These are phyloP conservation scores for Blastomyces parvus DNA, from an alignment of 2,329 filamentous ascomycete genomes.

Conservation along the genomic window DNA sequence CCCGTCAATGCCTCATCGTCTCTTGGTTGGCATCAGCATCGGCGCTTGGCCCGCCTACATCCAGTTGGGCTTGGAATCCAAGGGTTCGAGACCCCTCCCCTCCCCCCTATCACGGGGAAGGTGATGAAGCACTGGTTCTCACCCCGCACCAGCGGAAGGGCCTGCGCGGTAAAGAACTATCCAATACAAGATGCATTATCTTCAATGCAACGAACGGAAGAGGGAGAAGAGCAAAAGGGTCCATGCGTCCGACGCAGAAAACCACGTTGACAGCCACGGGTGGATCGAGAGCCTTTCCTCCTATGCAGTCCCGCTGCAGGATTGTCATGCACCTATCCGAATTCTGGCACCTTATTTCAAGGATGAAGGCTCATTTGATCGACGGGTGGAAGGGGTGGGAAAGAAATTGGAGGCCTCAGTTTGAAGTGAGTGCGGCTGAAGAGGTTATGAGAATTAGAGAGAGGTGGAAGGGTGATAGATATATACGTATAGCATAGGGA, in stretches of 20 bases:
- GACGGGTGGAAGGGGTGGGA: neutral
- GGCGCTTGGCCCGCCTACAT: neutral
- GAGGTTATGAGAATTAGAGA: neutral
- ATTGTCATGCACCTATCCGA: neutral
- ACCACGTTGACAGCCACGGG: constrained; percentile 1
- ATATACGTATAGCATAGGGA: neutral
- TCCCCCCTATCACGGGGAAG: neutral
- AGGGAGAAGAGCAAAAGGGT: neutral
- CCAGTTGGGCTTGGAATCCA: neutral
- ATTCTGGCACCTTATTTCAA: neutral
- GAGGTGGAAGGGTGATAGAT: neutral
- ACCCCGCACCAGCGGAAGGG: neutral
- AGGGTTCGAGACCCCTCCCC: neutral
- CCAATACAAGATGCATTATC: neutral
- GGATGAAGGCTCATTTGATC: neutral
- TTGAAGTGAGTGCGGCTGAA: neutral
- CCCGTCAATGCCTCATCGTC: neutral
- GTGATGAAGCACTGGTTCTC: neutral
- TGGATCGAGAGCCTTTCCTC: constrained; percentile 1
- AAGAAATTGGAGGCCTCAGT: neutral
- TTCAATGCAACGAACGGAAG: neutral
- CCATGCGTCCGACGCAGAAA: neutral
- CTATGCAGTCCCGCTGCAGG: neutral
- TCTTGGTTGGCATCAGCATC: neutral
- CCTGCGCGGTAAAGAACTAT: neutral